Base-by-base conservation (phyloP, 305 asterid genomes). In the Rubia occidens region DNA sequence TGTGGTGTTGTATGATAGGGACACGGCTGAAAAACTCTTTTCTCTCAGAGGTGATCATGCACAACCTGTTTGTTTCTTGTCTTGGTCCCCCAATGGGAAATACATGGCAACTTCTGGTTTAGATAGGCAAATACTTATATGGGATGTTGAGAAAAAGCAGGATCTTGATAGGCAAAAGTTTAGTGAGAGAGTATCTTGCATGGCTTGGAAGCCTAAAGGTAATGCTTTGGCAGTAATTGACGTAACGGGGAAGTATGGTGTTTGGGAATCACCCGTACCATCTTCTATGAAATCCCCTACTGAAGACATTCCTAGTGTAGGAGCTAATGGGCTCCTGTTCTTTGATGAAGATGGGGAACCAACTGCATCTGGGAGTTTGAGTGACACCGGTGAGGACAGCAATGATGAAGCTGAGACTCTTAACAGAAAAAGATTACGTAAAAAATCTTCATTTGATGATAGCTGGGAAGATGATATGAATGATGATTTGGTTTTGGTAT, bases 11-110 rank as follows among this genome's bases (percentile, higher is more conserved):
- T 91, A 91, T 53, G 99, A 91, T 82, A 89, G 99, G 78, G 97
- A 95, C 88, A 95, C 99, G 56, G 90, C 96, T 54, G 98, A 95
- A 84, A 91, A 81, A 78, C 80, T 85, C 69, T 83, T 83, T 76
- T 82, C 95, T 70, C 89, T 95, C 54, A 85, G 89, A 80, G 99
- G 96, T 76, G 99, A 95, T 85, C 99, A 95, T 74, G 75, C 60
- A 21, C 76, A 87, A 75, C 88, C 96, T 70, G 72, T 95, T 72
- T 95, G 99, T 82, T 95, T 80, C 84, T 77, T 95, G 70, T 88
- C 91, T 64, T 95, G 99, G 97, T 95, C 99, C 17, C 99, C 96
- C 49, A 95, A 95, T 75, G 99, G 99, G 47, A 91, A 88, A 77
- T 95, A 95, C 74, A 85, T 95, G 85, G 99, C 98, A 54, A 89